Conservation (phyloP, 2,329 filamentous ascomycete species). For the Coniochaeta sp. region DNA sequence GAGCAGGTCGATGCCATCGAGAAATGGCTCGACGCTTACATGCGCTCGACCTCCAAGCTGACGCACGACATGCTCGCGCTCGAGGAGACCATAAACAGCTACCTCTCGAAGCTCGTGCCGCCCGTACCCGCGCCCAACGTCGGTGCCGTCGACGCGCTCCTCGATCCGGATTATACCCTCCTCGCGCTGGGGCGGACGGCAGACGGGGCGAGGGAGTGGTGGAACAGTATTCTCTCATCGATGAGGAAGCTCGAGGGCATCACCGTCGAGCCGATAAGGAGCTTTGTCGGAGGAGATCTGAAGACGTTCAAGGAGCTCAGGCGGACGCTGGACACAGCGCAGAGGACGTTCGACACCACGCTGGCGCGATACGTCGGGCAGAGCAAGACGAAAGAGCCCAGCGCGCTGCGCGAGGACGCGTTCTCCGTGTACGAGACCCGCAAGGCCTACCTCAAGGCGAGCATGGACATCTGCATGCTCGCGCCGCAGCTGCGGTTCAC, state of each 20-base stretch:
- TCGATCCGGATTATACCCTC: conserved; percentile 94
- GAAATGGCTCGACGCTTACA: conserved; percentile 72
- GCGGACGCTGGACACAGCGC: conserved; percentile 66
- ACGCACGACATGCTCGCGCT: conserved; percentile 61
- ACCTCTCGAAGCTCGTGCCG: conserved; percentile 70
- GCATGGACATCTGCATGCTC: conserved; percentile 86
- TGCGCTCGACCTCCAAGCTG: conserved; percentile 46
- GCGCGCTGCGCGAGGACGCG: conserved; percentile 84
- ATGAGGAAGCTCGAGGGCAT: conserved; percentile 71
- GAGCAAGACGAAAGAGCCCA: conserved; percentile 90
- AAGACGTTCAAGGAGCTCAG: conserved; percentile 81
- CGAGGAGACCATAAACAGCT: conserved; percentile 71
- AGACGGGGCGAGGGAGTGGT: conserved; percentile 83
- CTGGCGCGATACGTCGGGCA: conserved; percentile 77
- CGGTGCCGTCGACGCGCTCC: conserved; percentile 70
- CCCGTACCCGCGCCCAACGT: conserved; percentile 27
- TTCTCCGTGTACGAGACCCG: conserved; percentile 92
- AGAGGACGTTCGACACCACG: conserved; percentile 77
- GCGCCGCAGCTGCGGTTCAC: conserved; percentile 79
- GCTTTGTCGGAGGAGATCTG: conserved; percentile 73
- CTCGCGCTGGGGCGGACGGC: conserved; percentile 78
- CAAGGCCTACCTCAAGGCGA: conserved; percentile 83
- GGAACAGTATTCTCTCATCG: conserved; percentile 65
- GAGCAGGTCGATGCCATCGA: conserved; percentile 91
- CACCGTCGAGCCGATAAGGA: conserved; percentile 74